Conservation (phyloP, 2,329 filamentous ascomycete species). For the Camillea tinctor region DNA sequence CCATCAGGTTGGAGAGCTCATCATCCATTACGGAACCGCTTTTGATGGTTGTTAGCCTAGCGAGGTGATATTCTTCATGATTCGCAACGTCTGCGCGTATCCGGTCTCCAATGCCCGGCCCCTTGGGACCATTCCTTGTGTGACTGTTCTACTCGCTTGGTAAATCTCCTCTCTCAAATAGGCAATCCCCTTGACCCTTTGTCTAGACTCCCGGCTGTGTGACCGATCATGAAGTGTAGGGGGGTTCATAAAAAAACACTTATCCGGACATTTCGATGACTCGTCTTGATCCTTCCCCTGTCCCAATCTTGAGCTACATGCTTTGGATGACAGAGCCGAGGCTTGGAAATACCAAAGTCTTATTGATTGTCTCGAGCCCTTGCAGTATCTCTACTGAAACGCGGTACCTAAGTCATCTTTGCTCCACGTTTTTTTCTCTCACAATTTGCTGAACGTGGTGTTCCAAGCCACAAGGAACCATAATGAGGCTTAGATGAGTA, state of each 20-base stretch:
- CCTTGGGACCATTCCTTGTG: background rate
- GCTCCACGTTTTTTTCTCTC: slow-evolving; percentile 13
- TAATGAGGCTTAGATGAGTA: slow-evolving; percentile 8
- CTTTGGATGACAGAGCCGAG: slow-evolving; percentile 16
- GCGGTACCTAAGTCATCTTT: slow-evolving; percentile 15
- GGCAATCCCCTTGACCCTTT: background rate
- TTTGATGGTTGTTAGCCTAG: background rate
- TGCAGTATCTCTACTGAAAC: slow-evolving; percentile 19
- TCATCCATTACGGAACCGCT: background rate
- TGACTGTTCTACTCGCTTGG: background rate
- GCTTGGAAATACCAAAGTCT: slow-evolving; percentile 16
- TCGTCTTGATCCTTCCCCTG: slow-evolving; percentile 12
- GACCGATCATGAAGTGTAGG: background rate
- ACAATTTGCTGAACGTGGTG: slow-evolving; percentile 24
- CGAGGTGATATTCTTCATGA: slow-evolving; percentile 4
- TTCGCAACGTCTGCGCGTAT: background rate
- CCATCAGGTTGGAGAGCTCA: slow-evolving; percentile 10
- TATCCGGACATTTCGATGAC: background rate
- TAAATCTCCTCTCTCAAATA: background rate
- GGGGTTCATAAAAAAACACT: background rate
- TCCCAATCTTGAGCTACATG: background rate
- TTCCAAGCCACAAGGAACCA: slow-evolving; percentile 18
- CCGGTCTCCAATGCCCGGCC: slow-evolving; percentile 1
- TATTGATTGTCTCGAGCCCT: slow-evolving; percentile 23
- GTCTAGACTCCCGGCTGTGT: background rate